Conservation (phyloP, 2,329 filamentous ascomycete species). For the Pseudogymnoascus sp. region DNA sequence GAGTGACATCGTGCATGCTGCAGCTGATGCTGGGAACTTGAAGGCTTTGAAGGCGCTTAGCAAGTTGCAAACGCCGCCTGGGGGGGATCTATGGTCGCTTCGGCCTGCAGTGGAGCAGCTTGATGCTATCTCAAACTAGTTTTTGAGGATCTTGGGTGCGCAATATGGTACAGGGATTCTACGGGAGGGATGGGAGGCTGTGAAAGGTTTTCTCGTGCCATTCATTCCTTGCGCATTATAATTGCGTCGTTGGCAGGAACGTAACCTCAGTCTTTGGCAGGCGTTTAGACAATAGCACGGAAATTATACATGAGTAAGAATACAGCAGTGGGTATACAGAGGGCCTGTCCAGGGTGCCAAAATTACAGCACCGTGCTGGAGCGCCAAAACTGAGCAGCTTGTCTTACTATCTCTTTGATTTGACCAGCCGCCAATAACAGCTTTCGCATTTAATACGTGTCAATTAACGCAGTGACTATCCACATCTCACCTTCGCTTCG, state of each 20-base stretch:
- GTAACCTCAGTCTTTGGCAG: background rate
- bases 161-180: background rate
- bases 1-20: constrained; percentile 23
- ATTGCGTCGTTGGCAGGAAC: background rate
- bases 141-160: background rate
- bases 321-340: background rate
- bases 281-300: background rate
- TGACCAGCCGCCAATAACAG: background rate
- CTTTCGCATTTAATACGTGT: background rate
- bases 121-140: constrained; percentile 13
- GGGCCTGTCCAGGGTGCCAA: background rate
- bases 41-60: constrained; percentile 15
- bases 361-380: background rate
- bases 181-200: background rate
- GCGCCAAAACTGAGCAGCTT: background rate
- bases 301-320: background rate
- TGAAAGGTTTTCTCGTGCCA: background rate
- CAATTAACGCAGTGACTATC: background rate
- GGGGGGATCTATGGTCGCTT: constrained; percentile 23
- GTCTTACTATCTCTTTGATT: background rate
- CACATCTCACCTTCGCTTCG: background rate
- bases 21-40: constrained; percentile 20
- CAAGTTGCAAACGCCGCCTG: constrained; percentile 18
- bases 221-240: background rate
- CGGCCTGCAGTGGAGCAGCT: constrained; percentile 25